phyloP scores from a whole-genome alignment of 2,329 filamentous ascomycete species.

The Triangularia setosa region DNA sequence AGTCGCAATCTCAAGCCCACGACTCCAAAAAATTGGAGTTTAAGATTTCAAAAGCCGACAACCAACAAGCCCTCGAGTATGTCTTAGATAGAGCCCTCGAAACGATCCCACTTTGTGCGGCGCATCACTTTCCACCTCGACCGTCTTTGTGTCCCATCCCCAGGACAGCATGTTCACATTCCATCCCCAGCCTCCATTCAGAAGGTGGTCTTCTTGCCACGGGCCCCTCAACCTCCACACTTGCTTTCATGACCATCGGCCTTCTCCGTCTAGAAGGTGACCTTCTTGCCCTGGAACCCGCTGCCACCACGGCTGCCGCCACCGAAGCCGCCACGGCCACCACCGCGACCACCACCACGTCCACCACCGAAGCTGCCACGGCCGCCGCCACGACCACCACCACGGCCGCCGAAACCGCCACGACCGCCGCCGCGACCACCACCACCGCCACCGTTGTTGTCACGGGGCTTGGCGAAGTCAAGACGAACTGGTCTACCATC shows the following conservation, averaged over 20 bases:
- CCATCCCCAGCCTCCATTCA: neutral
- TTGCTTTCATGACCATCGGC: conserved; percentile 4
- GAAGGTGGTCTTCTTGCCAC: conserved; percentile 1
- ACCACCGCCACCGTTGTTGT: conserved; percentile 49
- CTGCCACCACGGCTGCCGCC: conserved; percentile 42
- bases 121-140: conserved; percentile 24
- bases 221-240: neutral
- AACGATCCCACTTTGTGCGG: conserved; percentile 37
- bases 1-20: conserved; percentile 51
- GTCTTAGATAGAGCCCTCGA: conserved; percentile 43
- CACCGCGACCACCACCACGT: conserved; percentile 48
- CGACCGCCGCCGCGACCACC: conserved; percentile 48
- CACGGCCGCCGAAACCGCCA: conserved; percentile 47
- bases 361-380: conserved; percentile 43
- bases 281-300: conserved; percentile 75
- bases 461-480: conserved; percentile 68
- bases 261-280: conserved; percentile 43
- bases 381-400: conserved; percentile 36
- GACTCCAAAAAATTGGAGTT: conserved; percentile 33
- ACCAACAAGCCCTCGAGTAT: conserved; percentile 53
- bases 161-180: neutral
- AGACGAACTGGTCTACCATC: conserved; percentile 73
- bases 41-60: conserved; percentile 49
- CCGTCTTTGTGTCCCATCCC: neutral
- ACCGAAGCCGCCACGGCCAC: conserved; percentile 49